Evolutionary conservation across 2,329 filamentous ascomycete genomes (phyloP), one percentile per base, ranked within the genome.

Genomic region (Scortechinia acanthostroma): DNA sequence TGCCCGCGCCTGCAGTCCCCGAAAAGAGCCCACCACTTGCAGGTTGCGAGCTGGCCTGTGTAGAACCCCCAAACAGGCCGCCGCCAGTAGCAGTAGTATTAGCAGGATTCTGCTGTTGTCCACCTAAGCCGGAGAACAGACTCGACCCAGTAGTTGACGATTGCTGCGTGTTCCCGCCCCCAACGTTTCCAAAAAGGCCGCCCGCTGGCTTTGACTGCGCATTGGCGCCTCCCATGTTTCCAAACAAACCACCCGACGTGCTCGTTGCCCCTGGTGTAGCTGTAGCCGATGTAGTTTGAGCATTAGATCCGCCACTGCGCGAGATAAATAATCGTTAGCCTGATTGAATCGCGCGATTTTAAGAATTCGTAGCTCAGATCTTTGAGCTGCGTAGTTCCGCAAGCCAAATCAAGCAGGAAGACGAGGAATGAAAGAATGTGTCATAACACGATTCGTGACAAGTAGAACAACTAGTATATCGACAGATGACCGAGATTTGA

Each of bases 91-190:
- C 43, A 17, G 55, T 49, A 42, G 42, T n/a, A n/a, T n/a, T n/a
- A n/a, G n/a, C n/a, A n/a, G n/a, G 52, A 17, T 35, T 52, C 43
- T 59, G 57, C 48, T 61, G 58, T 42, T 57, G 55, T 19, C 52
- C 51, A 21, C 53, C 43, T 45, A 33, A 45, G 25, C 25, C 25
- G 10, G 25, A 30, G n/a, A 30, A 30, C 25, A 30, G 10, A n/a
- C 25, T 30, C 10, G 25, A 30, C 10, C 25, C 25, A n/a, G 25
- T 30, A n/a, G 10, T 30, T n/a, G n/a, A n/a, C n/a, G n/a, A n/a
- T n/a, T 30, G 25, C 10, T 10, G 10, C n/a, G 25, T 30, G 25
- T n/a, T 30, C n/a, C 25, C 25, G 10, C 25, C 25, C 10, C 25
- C 25, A n/a, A n/a, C n/a, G n/a, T n/a, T n/a, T n/a, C n/a, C n/a